Evolutionary conservation across 345 rosid species (phyloP), one percentile per base, ranked within the genome.

Genomic region (Raphanus raphanistrum): DNA sequence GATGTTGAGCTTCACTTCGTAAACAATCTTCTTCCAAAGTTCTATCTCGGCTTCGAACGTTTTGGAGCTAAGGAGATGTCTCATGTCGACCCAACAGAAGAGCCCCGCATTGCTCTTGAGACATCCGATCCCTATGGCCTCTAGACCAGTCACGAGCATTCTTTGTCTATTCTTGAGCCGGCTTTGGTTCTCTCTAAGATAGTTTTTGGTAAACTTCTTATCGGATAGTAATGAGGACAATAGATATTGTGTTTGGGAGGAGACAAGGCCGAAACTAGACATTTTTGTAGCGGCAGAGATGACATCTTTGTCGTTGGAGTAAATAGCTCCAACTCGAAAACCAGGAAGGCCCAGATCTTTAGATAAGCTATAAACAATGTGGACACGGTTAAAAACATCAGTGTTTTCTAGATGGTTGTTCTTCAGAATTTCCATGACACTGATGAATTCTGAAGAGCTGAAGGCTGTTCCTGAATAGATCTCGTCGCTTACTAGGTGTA

Each of bases 281-380:
- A 90, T 90, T 76, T 90, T 90, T 8, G 96, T 90, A n/a, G 96
- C 92, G 1, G 96, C 86, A 0, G 88, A 86, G 50, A 90, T 84
- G 59, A 90, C 91, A 71, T 65, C 70, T 67, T 85, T 81, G 74
- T 90, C 85, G 71, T 90, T 88, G 78, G 96, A 88, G 79, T 90
- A 88, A 73, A 90, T 83, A 76, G 91, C 96, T 64, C 91, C 96
- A 74, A 90, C 96, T 32, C 95, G 86, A 85, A 90, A 90, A 66
- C 95, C 95, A 66, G 95, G 92, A 0, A 90, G 92, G 15, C 95
- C 95, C 35, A 90, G 84, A 82, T 90, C 95, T 70, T 90, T 90
- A 0, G 95, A 90, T 52, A 90, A 87, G 61, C 92, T 88, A 54
- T 86, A 88, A 25, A 90, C 92, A 65, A 87, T 70, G 72, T 90